These are phyloP conservation scores for Metschnikowia picachoensis DNA, from an alignment of 805 yeast species.

Conservation along the genomic window DNA sequence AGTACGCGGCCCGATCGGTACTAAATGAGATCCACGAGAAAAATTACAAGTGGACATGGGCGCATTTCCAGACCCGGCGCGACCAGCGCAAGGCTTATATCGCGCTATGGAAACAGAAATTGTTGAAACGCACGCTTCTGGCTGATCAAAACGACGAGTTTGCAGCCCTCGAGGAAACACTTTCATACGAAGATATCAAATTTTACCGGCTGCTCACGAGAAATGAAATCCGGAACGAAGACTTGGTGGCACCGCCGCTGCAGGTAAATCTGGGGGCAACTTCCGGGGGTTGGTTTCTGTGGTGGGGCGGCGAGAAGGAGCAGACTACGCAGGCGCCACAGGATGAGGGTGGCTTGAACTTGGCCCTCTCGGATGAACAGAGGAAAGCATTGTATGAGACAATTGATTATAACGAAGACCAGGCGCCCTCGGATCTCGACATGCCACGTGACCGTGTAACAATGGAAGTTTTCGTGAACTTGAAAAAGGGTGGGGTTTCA, in stretches of 20 bases:
- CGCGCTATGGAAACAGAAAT: constrained; percentile 58
- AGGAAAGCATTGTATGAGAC: constrained; percentile 87
- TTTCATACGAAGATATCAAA: constrained; percentile 75
- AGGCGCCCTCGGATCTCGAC: constrained; percentile 48
- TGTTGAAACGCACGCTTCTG: constrained; percentile 32
- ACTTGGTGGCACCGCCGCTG: constrained; percentile 20
- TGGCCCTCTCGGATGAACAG: constrained; percentile 73
- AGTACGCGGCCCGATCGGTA: constrained; percentile 75
- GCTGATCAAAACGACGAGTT: constrained; percentile 34
- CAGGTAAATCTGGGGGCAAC: constrained; percentile 15
- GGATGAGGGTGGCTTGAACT: constrained; percentile 24
- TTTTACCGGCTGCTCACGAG: constrained; percentile 82
- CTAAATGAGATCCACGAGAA: constrained; percentile 76
- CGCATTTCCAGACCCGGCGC: constrained; percentile 61
- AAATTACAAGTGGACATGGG: constrained; percentile 88
- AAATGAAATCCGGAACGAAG: constrained; percentile 58
- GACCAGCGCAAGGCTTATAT: constrained; percentile 70
- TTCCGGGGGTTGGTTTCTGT: constrained; percentile 60
- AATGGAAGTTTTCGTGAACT: constrained; percentile 61
- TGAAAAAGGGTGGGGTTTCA: constrained; percentile 74
- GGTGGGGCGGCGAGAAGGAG: constrained; percentile 53
- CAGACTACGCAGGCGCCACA: constrained; percentile 17
- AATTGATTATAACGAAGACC: constrained; percentile 79
- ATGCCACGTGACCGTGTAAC: constrained; percentile 71
- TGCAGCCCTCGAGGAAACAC: constrained; percentile 50